Evolutionary conservation across 805 yeast genomes (phyloP), one percentile per base, ranked within the genome.

Genomic region (Kregervanrija pseudodelftensis): DNA sequence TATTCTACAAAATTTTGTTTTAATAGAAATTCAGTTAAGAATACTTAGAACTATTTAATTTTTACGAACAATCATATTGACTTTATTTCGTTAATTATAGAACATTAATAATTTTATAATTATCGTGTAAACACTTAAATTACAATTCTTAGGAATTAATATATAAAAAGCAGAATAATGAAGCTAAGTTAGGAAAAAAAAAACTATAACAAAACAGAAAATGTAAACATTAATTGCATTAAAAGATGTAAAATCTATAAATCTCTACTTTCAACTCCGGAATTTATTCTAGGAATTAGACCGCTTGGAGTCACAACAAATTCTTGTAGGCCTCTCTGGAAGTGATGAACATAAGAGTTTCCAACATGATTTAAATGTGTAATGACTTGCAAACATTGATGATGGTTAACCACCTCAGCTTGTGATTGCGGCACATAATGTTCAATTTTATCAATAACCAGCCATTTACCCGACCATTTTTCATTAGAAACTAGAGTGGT

Each of bases 221-320:
- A 22, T 22, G 8, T 22, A 22, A 22, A 22, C 28, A 22, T 22
- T 17, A 17, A 17, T 4, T 17, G 22, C 22, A 5, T 7, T 5
- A 22, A 22, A 22, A 8, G 7, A 7, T 30, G n/a, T 37, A 37
- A 37, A 30, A 9, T 22, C 35, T 30, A 12, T 13, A 15, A 12
- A 11, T 30, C 33, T 30, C 22, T 15, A 33, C 12, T 15, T 12
- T 34, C 36, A 11, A 8, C 14, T 14, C 32, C 39, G 12, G 22
- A 12, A 40, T 61, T 62, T 4, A 59, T 37, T 15, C 53, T 52
- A 1, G 66, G 59, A 9, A 63, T 45, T 39, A 63, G 47, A 0
- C 67, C 68, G 40, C 53, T 51, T 0, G 66, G 63, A 40, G 61
- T 59, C 12, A 63, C 67, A 10, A 64, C 49, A 52, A 61, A 64